A percentile compares a stretch with the other conserved stretches of the same genome.
Conservation (phyloP, 1,139 yeast genomes). For the Diutina neorugosa region DNA sequence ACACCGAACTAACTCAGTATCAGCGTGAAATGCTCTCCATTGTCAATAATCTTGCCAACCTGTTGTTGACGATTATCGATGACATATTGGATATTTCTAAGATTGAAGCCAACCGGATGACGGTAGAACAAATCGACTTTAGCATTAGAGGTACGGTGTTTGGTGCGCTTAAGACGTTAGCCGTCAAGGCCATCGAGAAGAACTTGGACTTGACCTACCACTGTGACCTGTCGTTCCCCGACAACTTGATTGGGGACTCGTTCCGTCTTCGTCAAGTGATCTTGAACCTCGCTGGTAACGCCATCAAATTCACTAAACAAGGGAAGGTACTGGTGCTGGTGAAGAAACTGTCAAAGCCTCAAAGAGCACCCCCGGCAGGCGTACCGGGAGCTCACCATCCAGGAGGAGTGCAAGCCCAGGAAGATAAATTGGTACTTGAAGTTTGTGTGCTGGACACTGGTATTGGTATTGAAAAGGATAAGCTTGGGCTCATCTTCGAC, state of each 20-base stretch:
- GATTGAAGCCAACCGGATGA: slow-evolving; percentile 88
- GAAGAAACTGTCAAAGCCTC: slow-evolving; percentile 27
- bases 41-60: slow-evolving; percentile 77
- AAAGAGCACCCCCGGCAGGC: not conserved
- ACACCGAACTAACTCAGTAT: slow-evolving; percentile 76
- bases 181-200: slow-evolving; percentile 80
- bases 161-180: slow-evolving; percentile 78
- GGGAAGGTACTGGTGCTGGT: slow-evolving; percentile 67
- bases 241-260: slow-evolving; percentile 75
- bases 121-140: slow-evolving; percentile 79
- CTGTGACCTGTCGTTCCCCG: slow-evolving; percentile 80
- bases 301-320: slow-evolving; percentile 71
- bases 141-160: slow-evolving; percentile 77
- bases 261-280: slow-evolving; percentile 79
- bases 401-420: slow-evolving; percentile 10
- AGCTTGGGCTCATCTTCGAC: slow-evolving; percentile 72
- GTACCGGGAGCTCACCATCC: not conserved
- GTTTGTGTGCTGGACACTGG: slow-evolving; percentile 86
- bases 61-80: slow-evolving; percentile 73
- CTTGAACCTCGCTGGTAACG: slow-evolving; percentile 75
- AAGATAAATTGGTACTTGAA: slow-evolving; percentile 56
- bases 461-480: slow-evolving; percentile 76
- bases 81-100: slow-evolving; percentile 84
- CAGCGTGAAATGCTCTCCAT: slow-evolving; percentile 84
- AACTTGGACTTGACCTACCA: slow-evolving; percentile 69